These are phyloP conservation scores for Pichia sp. DNA, from an alignment of 1,139 yeast species.

Conservation along the genomic window DNA sequence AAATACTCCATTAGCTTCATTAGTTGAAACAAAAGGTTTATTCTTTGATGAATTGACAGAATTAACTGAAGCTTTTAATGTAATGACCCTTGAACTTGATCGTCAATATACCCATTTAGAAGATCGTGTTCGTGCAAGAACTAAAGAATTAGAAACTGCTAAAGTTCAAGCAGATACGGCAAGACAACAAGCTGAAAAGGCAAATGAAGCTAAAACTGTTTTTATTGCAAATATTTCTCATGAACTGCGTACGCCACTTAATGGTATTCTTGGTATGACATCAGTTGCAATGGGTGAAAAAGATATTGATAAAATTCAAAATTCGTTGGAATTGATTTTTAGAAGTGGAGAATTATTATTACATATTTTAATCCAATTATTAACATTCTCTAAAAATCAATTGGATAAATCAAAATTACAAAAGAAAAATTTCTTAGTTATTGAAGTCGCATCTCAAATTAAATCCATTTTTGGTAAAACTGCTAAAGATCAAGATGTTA, in stretches of 20 bases:
- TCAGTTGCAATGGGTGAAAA: constrained; percentile 85
- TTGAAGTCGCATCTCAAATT: constrained; percentile 72
- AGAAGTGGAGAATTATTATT: constrained; percentile 81
- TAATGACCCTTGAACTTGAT: constrained; percentile 83
- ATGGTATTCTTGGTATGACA: constrained; percentile 95
- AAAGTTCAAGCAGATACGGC: constrained; percentile 89
- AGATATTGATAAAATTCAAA: constrained; percentile 59
- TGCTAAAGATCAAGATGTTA: constrained; percentile 72
- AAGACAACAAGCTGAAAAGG: constrained; percentile 67
- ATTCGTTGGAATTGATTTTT: constrained; percentile 67
- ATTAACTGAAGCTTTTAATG: constrained; percentile 80
- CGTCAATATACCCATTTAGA: constrained; percentile 79
- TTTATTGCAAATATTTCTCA: constrained; percentile 95
- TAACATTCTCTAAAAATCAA: constrained; percentile 89
- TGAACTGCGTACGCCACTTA: constrained; percentile 89
- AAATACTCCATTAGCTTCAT: constrained; percentile 20
- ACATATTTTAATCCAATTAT: constrained; percentile 80
- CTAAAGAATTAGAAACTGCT: constrained; percentile 83
- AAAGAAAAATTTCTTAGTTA: constrained; percentile 63
- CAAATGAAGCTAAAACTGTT: constrained; percentile 90
- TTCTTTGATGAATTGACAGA: constrained; percentile 85
- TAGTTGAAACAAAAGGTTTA: constrained; percentile 34
- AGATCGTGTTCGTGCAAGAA: constrained; percentile 82
- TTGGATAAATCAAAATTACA: constrained; percentile 79
- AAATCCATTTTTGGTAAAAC: constrained; percentile 82